These are phyloP conservation scores for Aspergillus brunneoviolaceus DNA, from an alignment of 2,329 filamentous ascomycete species.

Conservation along the genomic window DNA sequence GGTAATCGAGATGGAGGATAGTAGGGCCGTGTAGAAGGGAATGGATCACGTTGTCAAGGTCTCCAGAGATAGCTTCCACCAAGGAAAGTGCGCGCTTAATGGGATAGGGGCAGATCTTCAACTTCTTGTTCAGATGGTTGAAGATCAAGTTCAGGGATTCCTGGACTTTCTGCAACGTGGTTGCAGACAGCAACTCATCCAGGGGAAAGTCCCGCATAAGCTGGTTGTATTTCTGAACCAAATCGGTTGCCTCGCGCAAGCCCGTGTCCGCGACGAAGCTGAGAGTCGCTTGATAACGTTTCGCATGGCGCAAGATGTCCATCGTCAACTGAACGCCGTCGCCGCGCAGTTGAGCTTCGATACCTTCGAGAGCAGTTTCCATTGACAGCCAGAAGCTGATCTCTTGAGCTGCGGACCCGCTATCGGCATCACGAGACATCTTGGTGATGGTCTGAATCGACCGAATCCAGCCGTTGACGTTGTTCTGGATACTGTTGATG, in stretches of 20 bases:
- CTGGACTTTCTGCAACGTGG: constrained; percentile 81
- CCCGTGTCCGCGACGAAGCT: constrained; percentile 97
- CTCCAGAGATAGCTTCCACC: constrained; percentile 94
- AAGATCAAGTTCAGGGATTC: constrained; percentile 91
- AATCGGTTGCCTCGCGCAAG: constrained; percentile 90
- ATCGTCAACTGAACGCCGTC: constrained; percentile 88
- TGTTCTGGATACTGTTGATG: constrained; percentile 88
- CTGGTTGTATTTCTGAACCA: constrained; percentile 97
- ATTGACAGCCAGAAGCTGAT: constrained; percentile 99
- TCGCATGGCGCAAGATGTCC: constrained; percentile 93
- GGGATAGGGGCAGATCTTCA: constrained; percentile 93
- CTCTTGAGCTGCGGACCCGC: constrained; percentile 85
- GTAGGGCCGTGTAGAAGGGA: constrained; percentile 80
- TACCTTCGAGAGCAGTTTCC: constrained; percentile 88
- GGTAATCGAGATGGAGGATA: constrained; percentile 87
- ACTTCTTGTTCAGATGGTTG: constrained; percentile 92
- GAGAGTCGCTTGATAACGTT: constrained; percentile 95
- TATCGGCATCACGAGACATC: constrained; percentile 78
- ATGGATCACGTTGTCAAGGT: constrained; percentile 84
- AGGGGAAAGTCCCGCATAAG: constrained; percentile 97
- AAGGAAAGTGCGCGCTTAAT: constrained; percentile 86
- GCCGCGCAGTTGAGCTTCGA: constrained; percentile 82
- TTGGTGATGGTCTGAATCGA: constrained; percentile 96
- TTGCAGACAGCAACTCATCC: constrained; percentile 90
- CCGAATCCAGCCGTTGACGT: constrained; percentile 97